Percentiles rank a stretch among this genome's conserved stretches.
These are phyloP conservation scores for Phytophthora hybrid DNA, from an alignment of 352 stramenopile species.

Conservation along the genomic window DNA sequence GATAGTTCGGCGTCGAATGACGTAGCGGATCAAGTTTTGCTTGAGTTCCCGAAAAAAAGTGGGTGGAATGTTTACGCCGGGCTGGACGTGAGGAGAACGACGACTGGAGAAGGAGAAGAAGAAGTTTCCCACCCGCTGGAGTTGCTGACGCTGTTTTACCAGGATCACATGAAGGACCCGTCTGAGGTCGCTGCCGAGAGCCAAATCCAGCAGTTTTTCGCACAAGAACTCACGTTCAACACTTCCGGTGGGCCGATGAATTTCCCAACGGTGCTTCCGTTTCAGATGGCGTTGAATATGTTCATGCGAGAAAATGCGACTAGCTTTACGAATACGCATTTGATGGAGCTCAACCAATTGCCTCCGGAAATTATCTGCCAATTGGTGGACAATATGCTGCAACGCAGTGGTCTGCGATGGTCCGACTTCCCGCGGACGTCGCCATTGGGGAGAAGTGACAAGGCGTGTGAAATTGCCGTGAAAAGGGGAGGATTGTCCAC, in stretches of 20 bases:
- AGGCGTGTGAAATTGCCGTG: conserved; percentile 44
- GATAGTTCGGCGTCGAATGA: conserved; percentile 34
- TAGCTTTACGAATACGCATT: conserved; percentile 12
- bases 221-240: conserved; percentile 38
- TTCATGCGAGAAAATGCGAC: conserved; percentile 48
- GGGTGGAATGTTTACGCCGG: conserved; percentile 54
- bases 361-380: conserved; percentile 41
- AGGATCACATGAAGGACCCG: conserved; percentile 35
- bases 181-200: conserved; percentile 29
- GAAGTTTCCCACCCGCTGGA: conserved; percentile 35
- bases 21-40: conserved; percentile 49
- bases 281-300: conserved; percentile 65
- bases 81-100: conserved; percentile 55
- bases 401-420: conserved; percentile 49
- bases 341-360: conserved; percentile 8
- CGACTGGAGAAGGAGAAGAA: not conserved
- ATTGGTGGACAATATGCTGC: conserved; percentile 61
- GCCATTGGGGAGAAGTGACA: conserved; percentile 36
- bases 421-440: conserved; percentile 49
- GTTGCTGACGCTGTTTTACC: conserved; percentile 53
- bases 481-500: conserved; percentile 32
- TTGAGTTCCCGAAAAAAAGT: conserved; percentile 46
- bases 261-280: conserved; percentile 62
- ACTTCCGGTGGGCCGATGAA: conserved; percentile 20
- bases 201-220: conserved; percentile 57